Conservation (phyloP, 768 basidiomycete genomes). For the Hortiboletus flavorubellus region DNA sequence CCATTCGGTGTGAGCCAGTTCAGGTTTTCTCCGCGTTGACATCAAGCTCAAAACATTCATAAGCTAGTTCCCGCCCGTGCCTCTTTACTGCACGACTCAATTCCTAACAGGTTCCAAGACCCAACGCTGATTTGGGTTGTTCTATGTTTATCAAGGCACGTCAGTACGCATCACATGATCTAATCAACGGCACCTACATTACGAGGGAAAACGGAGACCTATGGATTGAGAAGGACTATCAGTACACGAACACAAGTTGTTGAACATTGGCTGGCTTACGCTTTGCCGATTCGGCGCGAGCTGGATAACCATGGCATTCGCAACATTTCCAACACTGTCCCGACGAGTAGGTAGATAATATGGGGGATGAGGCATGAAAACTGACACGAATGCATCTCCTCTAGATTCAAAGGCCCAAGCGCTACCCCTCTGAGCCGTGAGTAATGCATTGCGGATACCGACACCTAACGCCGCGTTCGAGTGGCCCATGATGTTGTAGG, state of each 20-base stretch:
- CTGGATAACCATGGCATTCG: background rate
- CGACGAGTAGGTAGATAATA: background rate
- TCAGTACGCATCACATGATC: background rate
- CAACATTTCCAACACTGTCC: constrained; percentile 4
- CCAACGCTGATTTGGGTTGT: constrained; percentile 5
- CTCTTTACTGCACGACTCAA: background rate
- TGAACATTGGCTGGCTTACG: background rate
- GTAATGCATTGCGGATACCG: background rate
- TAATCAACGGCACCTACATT: background rate
- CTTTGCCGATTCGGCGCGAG: too few species aligned
- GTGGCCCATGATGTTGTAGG: background rate
- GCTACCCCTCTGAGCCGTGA: background rate
- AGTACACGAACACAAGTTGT: too few species aligned
- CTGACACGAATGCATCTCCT: constrained; percentile 2
- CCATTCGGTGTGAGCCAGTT: too few species aligned
- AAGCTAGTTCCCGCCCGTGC: too few species aligned
- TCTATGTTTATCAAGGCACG: background rate
- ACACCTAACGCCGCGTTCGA: background rate
- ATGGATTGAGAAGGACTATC: background rate
- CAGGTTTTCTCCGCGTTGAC: too few species aligned
- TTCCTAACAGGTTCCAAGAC: background rate
- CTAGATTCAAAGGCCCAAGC: constrained; percentile 6
- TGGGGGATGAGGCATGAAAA: background rate
- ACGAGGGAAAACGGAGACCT: background rate
- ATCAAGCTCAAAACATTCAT: too few species aligned